Evolutionary conservation across 352 stramenopile species (phyloP), one percentile per base, ranked within the genome.

Genomic region (Phytophthora lateralis): DNA sequence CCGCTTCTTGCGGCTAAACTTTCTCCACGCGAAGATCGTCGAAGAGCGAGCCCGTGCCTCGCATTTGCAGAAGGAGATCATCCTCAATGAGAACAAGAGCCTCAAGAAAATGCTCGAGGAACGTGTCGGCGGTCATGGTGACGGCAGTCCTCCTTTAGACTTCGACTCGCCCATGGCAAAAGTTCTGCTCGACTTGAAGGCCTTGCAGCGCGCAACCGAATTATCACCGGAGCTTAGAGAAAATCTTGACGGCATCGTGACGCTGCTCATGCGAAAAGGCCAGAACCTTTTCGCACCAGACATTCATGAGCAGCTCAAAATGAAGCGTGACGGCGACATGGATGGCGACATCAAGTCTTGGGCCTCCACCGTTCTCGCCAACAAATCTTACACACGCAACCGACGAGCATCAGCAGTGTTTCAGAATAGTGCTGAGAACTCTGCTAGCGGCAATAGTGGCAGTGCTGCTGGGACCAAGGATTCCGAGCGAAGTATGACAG

Each of bases 11-110:
- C 76, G 85, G 2, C 45, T 91, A 29, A 91, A 93, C 35, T 91
- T 91, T 46, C 63, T 93, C 12, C 83, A 91, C 20, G 80, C 82
- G 0, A 83, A 85, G 38, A 88, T 78, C 0, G 82, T 91, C 27
- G 82, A 93, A 55, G 78, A 91, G 41, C 72, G 78, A 10, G 85
- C 79, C 5, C 73, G 77, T 12, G 81, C 80, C 1, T 87, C 85
- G 2, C 75, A 91, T 43, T 42, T 88, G 27, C 82, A 93, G 49
- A 88, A 88, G 38, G 82, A 91, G 51, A 85, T 91, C 49, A 91
- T 93, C 54, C 80, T 91, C 45, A 91, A 91, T 39, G 85, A 93
- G 54, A 93, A 91, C 69, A 90, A 89, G 39, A 90, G 80, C 12
- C 71, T 93, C 24, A 93, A 93, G 63, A 83, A 80, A 63, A 91